Evolutionary conservation across 2,329 filamentous ascomycete species (phyloP).

Genomic region (Aspergillus niger): DNA sequence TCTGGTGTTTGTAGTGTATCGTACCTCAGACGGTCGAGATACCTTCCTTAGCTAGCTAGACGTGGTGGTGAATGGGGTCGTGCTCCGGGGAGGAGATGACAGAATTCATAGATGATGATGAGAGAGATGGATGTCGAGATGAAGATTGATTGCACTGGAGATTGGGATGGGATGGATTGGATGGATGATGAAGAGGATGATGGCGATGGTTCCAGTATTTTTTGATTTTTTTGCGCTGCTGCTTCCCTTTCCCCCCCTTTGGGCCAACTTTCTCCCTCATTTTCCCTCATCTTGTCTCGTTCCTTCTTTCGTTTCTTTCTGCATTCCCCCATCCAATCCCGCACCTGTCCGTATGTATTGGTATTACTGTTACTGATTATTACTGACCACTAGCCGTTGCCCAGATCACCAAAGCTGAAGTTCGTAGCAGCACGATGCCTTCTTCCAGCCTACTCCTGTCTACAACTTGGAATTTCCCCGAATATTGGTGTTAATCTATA

Average conservation of each 20-base stretch:
- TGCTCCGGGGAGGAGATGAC: background rate
- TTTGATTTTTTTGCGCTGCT: slow-evolving; percentile 10
- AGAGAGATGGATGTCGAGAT: slow-evolving; percentile 2
- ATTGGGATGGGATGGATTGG: background rate
- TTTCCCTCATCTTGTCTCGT: slow-evolving; percentile 3
- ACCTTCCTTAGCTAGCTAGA: too few relatives aligned
- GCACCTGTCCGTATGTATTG: slow-evolving; percentile 6
- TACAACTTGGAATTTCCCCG: background rate
- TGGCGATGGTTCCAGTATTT: slow-evolving; percentile 16
- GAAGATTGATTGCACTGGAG: background rate
- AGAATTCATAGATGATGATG: slow-evolving; percentile 5
- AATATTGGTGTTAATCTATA: background rate
- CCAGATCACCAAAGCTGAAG: background rate
- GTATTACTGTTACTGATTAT: slow-evolving; percentile 17
- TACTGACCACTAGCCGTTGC: slow-evolving; percentile 9
- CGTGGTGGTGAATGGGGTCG: background rate
- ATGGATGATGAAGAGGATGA: slow-evolving; percentile 13
- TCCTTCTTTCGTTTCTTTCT: slow-evolving; percentile 11
- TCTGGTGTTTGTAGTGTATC: background rate
- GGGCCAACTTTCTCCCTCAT: slow-evolving; percentile 16
- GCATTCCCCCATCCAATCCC: slow-evolving; percentile 17
- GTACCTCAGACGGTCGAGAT: background rate
- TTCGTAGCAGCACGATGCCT: background rate
- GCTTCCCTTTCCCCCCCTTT: slow-evolving; percentile 13
- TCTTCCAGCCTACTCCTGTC: background rate